Evolutionary conservation across 257 asterid genomes (phyloP).

Genomic region (Cinchona pubescens): DNA sequence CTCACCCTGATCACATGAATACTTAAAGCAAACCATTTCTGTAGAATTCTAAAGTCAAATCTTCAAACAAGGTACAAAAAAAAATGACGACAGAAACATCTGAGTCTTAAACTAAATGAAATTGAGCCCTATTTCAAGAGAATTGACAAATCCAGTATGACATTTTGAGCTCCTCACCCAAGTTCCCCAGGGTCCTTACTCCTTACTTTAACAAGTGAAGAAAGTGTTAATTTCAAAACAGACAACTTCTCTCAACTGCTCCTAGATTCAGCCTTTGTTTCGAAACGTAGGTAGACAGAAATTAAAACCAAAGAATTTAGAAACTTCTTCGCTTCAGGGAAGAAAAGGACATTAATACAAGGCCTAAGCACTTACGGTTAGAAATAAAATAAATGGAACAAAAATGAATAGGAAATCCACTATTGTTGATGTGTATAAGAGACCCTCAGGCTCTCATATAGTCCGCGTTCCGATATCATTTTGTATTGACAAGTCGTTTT

Average conservation of each 20-base stretch:
- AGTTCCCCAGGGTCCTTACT: neutral
- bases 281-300: neutral
- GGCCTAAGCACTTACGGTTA: conserved; percentile 65
- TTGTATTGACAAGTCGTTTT: conserved; percentile 39
- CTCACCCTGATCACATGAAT: neutral
- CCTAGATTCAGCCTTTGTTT: neutral
- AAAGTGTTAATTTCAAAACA: neutral
- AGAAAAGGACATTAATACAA: neutral
- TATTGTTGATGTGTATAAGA: too few species aligned
- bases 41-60: neutral
- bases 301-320: neutral
- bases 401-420: conserved; percentile 56
- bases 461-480: too few species aligned
- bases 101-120: neutral
- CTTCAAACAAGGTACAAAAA: neutral
- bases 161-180: neutral
- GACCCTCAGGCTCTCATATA: conserved; percentile 42
- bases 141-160: neutral
- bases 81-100: neutral
- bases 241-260: neutral
- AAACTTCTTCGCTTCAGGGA: neutral
- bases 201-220: neutral
- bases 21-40: neutral
- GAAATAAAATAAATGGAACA: conserved; percentile 52
- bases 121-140: neutral